Conservation (phyloP, 345 rosid species). For the Laguncularia racemosa region DNA sequence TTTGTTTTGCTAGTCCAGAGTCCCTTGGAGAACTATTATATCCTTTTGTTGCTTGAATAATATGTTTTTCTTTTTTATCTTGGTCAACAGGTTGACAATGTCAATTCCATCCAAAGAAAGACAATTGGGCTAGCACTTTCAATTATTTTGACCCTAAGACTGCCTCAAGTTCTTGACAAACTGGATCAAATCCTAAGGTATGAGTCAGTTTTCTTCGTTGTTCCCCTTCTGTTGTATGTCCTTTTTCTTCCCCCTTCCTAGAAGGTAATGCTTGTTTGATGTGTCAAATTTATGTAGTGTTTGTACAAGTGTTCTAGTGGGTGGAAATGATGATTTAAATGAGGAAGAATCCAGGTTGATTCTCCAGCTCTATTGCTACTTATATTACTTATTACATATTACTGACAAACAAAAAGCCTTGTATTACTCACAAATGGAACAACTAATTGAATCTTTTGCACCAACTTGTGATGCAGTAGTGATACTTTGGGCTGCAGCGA, state of each 20-base stretch:
- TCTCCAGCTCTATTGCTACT: neutral
- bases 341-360: conserved; percentile 85
- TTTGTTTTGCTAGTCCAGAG: neutral
- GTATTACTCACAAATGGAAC: neutral
- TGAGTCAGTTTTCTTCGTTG: neutral
- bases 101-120: conserved; percentile 59
- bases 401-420: too few relatives aligned
- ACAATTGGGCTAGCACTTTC: conserved; percentile 83
- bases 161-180: conserved; percentile 92
- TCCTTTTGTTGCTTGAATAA: too few relatives aligned
- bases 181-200: conserved; percentile 93
- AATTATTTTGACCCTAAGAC: conserved; percentile 69
- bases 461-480: conserved; percentile 28
- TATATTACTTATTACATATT: too few relatives aligned
- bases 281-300: conserved; percentile 35
- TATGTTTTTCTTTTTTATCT: conserved; percentile 5
- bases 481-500: conserved; percentile 3
- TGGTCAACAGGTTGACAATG: conserved; percentile 67
- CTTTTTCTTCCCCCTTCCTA: neutral
- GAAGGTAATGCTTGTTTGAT: neutral
- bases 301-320: conserved; percentile 82
- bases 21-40: neutral
- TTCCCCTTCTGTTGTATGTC: neutral
- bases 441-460: neutral
- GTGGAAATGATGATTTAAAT: conserved; percentile 51